Evolutionary conservation across 1,284 basidiomycete species (phyloP), one percentile per base, ranked within the genome.

Genomic region (Puccinia triticina): DNA sequence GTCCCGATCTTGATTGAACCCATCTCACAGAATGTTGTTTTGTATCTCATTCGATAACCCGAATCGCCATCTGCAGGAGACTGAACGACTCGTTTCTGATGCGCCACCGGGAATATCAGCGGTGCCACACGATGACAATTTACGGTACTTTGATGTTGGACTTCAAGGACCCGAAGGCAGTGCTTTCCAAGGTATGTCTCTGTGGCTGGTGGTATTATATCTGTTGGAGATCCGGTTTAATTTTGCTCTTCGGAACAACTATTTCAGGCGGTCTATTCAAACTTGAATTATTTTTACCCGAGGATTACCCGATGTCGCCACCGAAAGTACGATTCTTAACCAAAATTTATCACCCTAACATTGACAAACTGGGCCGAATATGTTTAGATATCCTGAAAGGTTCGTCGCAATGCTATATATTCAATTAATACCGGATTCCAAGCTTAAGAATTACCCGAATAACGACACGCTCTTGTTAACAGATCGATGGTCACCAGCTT

Each of bases 261-360:
- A 57, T 53, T 32, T 34, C 83, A 97, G 96, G 92, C 85, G 97
- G 97, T 37, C 89, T 93, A 23, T 99, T 99, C 90, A 93, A 92
- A 86, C 90, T 98, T 50, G 97, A 99, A 88, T 90, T 99, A 69
- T 99, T 98, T 89, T 89, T 99, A 66, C 96, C 97, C 0, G 96
- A 98, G 88, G 96, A 98, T 87, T 99, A 99, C 88, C 96, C 96
- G 0, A 98, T 99, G 96, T 93, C 93, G 77, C 96, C 97, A 0
- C 97, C 97, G 46, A 99, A 98, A 89, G 97, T 99, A 82, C 91
- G 97, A 84, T 99, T 99, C 90, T 89, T 98, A 85, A 98, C 96
- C 84, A 97, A 97, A 92, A 97, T 99, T 89, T 99, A 99, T 89
- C 97, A 99, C 88, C 97, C 97, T 53, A 99, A 99, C 88, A 99